These are phyloP conservation scores for Rhodosporidiobolus sp. DNA, from an alignment of 768 basidiomycete species.

Conservation along the genomic window DNA sequence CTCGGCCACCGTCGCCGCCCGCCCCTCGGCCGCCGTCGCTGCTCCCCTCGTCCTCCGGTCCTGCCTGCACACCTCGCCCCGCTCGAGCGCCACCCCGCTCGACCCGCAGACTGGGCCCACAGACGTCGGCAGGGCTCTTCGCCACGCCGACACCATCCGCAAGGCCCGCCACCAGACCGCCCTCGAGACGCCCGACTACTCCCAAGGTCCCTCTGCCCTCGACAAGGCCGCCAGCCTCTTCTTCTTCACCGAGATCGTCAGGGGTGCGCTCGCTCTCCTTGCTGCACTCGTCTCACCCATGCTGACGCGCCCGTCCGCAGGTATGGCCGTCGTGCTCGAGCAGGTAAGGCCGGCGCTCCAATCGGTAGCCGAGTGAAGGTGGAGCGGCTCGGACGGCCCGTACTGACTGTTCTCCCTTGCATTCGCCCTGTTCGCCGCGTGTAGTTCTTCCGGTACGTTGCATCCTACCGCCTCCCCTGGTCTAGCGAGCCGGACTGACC, in stretches of 20 bases:
- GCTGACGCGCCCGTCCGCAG: slow-evolving; percentile 51
- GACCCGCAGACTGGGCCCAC: slow-evolving; percentile 31
- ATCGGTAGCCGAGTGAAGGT: not conserved
- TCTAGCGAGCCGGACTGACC: not conserved
- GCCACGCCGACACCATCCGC: slow-evolving; percentile 9
- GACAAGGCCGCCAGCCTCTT: slow-evolving; percentile 95
- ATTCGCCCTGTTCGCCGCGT: not conserved
- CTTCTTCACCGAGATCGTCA: slow-evolving; percentile 97
- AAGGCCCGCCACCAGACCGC: slow-evolving; percentile 20
- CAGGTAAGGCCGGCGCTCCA: slow-evolving; percentile 42
- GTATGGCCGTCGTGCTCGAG: slow-evolving; percentile 90
- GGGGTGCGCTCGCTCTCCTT: slow-evolving; percentile 60
- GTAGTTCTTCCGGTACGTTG: slow-evolving; percentile 38
- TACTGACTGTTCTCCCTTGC: not conserved
- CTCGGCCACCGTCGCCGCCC: not conserved
- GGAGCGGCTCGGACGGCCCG: not conserved
- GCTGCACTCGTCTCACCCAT: too few relatives aligned
- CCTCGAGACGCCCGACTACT: slow-evolving; percentile 45
- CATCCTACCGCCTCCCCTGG: rapidly evolving
- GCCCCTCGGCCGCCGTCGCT: not conserved
- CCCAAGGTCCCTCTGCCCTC: slow-evolving; percentile 74
- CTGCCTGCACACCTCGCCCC: slow-evolving; percentile 3
- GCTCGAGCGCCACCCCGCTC: slow-evolving; percentile 23
- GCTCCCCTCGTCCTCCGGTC: not conserved
- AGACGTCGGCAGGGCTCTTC: slow-evolving; percentile 14